Evolutionary conservation across 2,329 filamentous ascomycete genomes (phyloP).

Genomic region (Stagonosporopsis vannaccii): DNA sequence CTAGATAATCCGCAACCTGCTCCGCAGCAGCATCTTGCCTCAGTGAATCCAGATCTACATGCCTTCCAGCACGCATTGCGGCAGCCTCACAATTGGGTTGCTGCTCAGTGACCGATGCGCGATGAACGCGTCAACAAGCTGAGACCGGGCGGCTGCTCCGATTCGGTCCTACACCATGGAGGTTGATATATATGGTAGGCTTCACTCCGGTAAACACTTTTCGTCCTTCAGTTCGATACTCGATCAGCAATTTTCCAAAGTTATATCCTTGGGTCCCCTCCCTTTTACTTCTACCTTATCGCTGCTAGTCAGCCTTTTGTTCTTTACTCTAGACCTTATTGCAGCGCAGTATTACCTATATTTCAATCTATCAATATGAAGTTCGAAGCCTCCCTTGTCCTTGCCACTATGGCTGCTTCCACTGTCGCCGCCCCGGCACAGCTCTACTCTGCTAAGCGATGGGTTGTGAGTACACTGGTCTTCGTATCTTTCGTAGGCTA

Average conservation of each 20-base stretch:
- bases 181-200: slow-evolving; percentile 18
- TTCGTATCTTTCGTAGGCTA: not conserved
- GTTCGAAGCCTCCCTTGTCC: slow-evolving; percentile 36
- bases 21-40: slow-evolving; percentile 29
- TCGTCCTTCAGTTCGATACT: slow-evolving; percentile 19
- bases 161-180: slow-evolving; percentile 19
- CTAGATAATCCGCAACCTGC: slow-evolving; percentile 25
- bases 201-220: not conserved
- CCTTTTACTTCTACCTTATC: slow-evolving; percentile 20
- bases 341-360: slow-evolving; percentile 34
- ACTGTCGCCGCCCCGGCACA: slow-evolving; percentile 38
- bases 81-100: slow-evolving; percentile 18
- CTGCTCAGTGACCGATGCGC: slow-evolving; percentile 16
- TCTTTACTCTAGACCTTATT: slow-evolving; percentile 24
- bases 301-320: slow-evolving; percentile 40
- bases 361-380: slow-evolving; percentile 32
- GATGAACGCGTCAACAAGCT: slow-evolving; percentile 18
- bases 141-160: slow-evolving; percentile 6
- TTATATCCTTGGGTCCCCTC: slow-evolving; percentile 13
- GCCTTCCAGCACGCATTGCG: slow-evolving; percentile 22
- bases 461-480: slow-evolving; percentile 28
- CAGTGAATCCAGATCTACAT: slow-evolving; percentile 23
- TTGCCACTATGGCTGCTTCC: slow-evolving; percentile 36
- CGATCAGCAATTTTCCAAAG: slow-evolving; percentile 3
- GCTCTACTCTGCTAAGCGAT: slow-evolving; percentile 30